Conservation (phyloP, 139 green algal genomes). For the Picochlorum costavermella region DNA sequence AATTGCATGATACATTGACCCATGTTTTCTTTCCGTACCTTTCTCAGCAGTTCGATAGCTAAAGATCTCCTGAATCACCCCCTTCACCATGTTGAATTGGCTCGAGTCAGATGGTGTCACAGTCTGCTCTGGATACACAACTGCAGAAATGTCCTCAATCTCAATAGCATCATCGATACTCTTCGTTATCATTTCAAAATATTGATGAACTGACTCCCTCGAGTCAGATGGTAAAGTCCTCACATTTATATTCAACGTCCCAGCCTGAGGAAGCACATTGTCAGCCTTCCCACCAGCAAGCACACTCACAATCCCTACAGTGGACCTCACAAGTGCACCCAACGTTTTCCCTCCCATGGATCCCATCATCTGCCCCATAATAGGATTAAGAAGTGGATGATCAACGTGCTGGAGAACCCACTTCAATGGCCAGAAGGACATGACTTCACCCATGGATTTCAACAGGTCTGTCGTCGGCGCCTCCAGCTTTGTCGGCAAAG, state of each 20-base stretch:
- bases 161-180: neutral
- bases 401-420: slow-evolving; percentile 4
- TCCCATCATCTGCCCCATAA: slow-evolving; percentile 19
- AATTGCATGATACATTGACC: slow-evolving; percentile 2
- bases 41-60: slow-evolving; percentile 4
- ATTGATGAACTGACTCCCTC: slow-evolving; percentile 1
- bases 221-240: slow-evolving; percentile 40
- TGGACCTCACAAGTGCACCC: slow-evolving; percentile 37
- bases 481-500: slow-evolving; percentile 20
- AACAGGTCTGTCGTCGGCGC: slow-evolving; percentile 49
- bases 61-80: slow-evolving; percentile 38
- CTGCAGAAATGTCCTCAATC: neutral
- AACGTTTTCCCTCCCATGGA: slow-evolving; percentile 6
- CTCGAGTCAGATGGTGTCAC: slow-evolving; percentile 28
- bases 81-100: slow-evolving; percentile 34
- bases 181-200: slow-evolving; percentile 16
- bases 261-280: slow-evolving; percentile 51
- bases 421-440: slow-evolving; percentile 5
- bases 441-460: slow-evolving; percentile 21
- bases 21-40: neutral
- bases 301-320: slow-evolving; percentile 25
- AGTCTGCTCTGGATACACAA: slow-evolving; percentile 5
- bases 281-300: slow-evolving; percentile 31
- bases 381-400: slow-evolving; percentile 15
- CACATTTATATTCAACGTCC: slow-evolving; percentile 45